Conservation (phyloP, 2,329 filamentous ascomycete species). For the Penicillium sp. region DNA sequence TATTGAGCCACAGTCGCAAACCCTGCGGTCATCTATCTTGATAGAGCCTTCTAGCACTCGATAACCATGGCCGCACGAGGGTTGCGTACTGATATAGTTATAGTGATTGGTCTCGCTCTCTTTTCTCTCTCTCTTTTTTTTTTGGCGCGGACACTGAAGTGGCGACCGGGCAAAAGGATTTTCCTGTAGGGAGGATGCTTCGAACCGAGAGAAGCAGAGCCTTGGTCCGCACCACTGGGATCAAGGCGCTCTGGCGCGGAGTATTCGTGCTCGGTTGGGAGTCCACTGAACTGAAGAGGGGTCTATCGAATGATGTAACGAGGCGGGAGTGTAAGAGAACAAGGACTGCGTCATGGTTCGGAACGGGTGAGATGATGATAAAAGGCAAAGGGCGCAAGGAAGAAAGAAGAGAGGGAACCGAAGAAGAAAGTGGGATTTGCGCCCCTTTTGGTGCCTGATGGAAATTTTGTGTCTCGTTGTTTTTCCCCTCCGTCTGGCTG, state of each 20-base stretch:
- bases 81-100: slow-evolving; percentile 4
- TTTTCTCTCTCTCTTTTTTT: too few relatives aligned
- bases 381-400: slow-evolving; percentile 1
- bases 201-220: slow-evolving; percentile 2
- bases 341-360: slow-evolving; percentile 35
- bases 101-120: too few relatives aligned
- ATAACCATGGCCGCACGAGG: slow-evolving; percentile 8
- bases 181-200: background rate
- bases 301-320: slow-evolving; percentile 26
- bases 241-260: slow-evolving; percentile 12
- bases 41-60: slow-evolving; percentile 1
- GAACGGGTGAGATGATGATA: slow-evolving; percentile 2
- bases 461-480: slow-evolving; percentile 3
- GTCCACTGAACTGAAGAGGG: slow-evolving; percentile 17
- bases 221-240: background rate
- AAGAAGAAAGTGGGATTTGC: slow-evolving; percentile 1
- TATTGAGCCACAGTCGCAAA: slow-evolving; percentile 8
- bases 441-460: slow-evolving; percentile 18
- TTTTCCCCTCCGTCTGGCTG: background rate
- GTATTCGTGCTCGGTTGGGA: slow-evolving; percentile 10
- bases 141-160: slow-evolving; percentile 11
- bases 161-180: background rate
- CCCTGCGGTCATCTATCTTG: background rate
- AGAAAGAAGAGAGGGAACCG: slow-evolving; percentile 2
- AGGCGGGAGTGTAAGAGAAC: slow-evolving; percentile 21